These are phyloP conservation scores for Streptanthus diversifolius DNA, from an alignment of 345 rosid genomes.

Conservation along the genomic window DNA sequence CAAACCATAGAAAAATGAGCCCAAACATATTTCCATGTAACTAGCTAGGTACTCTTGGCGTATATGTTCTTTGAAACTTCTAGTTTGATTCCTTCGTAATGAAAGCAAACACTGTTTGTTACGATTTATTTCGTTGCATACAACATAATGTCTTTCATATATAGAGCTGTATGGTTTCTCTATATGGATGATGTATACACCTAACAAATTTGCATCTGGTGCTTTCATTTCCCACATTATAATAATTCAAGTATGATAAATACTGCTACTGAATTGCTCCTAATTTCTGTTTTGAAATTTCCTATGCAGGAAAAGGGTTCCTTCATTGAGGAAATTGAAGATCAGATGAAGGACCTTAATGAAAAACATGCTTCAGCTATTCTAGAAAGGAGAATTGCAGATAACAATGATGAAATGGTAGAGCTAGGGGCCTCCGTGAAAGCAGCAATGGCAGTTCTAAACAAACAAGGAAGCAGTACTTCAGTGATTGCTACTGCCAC, in stretches of 20 bases:
- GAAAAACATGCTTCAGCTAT: slow-evolving; percentile 66
- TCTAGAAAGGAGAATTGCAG: slow-evolving; percentile 78
- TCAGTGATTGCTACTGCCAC: slow-evolving; percentile 61
- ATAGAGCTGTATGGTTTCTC: neutral
- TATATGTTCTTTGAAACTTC: slow-evolving; percentile 6
- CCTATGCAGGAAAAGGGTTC: slow-evolving; percentile 73
- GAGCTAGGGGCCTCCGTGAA: slow-evolving; percentile 82
- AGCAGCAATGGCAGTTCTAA: slow-evolving; percentile 65
- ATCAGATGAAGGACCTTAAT: slow-evolving; percentile 75
- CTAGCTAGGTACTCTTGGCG: neutral
- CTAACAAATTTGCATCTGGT: neutral
- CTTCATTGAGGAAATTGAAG: slow-evolving; percentile 84
- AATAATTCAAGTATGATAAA: neutral
- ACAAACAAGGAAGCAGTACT: slow-evolving; percentile 57
- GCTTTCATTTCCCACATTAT: neutral
- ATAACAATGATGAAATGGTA: slow-evolving; percentile 77
- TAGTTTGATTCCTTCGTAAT: neutral
- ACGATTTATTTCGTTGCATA: neutral
- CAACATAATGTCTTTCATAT: neutral
- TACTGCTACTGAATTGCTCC: neutral
- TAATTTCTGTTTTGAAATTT: slow-evolving; percentile 9
- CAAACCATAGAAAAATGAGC: neutral
- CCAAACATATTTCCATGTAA: neutral
- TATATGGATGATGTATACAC: neutral
- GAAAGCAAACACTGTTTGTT: neutral